Conservation (phyloP, 2,329 filamentous ascomycete species). For the Raffaelea albimanens region DNA sequence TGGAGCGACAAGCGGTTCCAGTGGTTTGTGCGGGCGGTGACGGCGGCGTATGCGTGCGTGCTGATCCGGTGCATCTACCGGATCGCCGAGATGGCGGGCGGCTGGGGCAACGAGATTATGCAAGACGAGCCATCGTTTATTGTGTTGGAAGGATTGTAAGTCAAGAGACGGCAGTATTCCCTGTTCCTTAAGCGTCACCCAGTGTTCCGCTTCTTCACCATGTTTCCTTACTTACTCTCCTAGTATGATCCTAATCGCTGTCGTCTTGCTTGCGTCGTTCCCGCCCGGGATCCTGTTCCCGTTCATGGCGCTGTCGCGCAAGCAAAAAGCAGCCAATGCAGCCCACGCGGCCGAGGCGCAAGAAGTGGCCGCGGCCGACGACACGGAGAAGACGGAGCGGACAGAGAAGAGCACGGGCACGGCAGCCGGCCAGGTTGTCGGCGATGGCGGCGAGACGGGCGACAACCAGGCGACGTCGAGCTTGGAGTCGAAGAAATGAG, state of each 20-base stretch:
- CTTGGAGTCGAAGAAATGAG: too few species aligned
- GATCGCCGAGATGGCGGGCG: conserved; percentile 55
- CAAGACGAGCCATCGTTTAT: conserved; percentile 51
- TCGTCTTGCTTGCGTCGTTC: conserved; percentile 39
- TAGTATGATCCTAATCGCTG: conserved; percentile 41
- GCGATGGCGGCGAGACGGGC: too few species aligned
- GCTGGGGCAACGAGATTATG: conserved; percentile 56
- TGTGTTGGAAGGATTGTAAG: conserved; percentile 44
- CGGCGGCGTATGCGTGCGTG: conserved; percentile 33
- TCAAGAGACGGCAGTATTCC: too few species aligned
- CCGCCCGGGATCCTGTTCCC: conserved; percentile 47
- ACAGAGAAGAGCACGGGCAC: not conserved
- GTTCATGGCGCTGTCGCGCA: conserved; percentile 30
- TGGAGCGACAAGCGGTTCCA: conserved; percentile 35
- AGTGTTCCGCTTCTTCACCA: not conserved
- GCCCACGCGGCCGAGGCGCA: not conserved
- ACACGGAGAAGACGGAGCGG: not conserved
- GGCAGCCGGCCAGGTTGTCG: too few species aligned
- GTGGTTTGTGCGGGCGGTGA: conserved; percentile 33
- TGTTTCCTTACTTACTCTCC: conserved; percentile 4
- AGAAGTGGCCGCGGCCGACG: not conserved
- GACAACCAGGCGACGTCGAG: too few species aligned
- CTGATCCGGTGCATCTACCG: conserved; percentile 46
- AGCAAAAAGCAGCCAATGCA: conserved; percentile 7
- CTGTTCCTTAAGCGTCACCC: not conserved